A percentile compares a stretch with the other conserved stretches of the same genome.
These are phyloP conservation scores for Pseudogymnoascus sp. DNA, from an alignment of 2,329 filamentous ascomycete genomes.

Conservation along the genomic window DNA sequence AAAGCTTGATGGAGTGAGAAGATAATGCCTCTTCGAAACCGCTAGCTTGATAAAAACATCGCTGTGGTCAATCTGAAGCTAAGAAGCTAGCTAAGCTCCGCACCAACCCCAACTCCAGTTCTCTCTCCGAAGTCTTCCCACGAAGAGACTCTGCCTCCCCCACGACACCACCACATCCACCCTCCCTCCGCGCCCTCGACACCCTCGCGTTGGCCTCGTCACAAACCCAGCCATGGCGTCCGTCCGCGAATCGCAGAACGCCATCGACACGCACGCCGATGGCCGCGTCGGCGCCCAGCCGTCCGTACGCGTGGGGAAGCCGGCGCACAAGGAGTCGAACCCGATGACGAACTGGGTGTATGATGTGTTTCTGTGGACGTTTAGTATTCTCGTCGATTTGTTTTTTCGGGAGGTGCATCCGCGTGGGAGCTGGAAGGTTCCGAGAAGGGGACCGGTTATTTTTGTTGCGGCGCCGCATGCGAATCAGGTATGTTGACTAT, in stretches of 20 bases:
- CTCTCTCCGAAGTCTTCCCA: neutral
- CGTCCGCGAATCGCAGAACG: neutral
- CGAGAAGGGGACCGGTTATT: slow-evolving; percentile 77
- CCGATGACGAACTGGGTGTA: slow-evolving; percentile 68
- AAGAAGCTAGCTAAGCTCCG: neutral
- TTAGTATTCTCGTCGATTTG: slow-evolving; percentile 80
- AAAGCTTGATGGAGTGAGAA: neutral
- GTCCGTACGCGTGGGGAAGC: slow-evolving; percentile 5
- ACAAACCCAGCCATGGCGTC: neutral
- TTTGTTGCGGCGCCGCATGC: slow-evolving; percentile 96
- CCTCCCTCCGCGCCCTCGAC: neutral
- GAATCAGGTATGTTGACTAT: slow-evolving; percentile 60
- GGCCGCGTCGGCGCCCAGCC: slow-evolving; percentile 14
- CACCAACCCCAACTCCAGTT: neutral
- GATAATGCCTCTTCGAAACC: neutral
- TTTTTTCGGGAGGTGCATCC: slow-evolving; percentile 98
- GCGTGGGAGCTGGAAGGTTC: slow-evolving; percentile 89
- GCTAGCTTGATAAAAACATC: neutral
- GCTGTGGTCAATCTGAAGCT: neutral
- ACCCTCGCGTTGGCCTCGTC: neutral
- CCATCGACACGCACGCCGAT: neutral
- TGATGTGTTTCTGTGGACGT: slow-evolving; percentile 67
- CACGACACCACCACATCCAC: neutral
- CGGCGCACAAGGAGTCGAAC: slow-evolving; percentile 45
- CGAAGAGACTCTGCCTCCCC: neutral